Evolutionary conservation across 2,329 filamentous ascomycete genomes (phyloP), one percentile per base, ranked within the genome.

Genomic region (Neophaeococcomyces mojaviensis): DNA sequence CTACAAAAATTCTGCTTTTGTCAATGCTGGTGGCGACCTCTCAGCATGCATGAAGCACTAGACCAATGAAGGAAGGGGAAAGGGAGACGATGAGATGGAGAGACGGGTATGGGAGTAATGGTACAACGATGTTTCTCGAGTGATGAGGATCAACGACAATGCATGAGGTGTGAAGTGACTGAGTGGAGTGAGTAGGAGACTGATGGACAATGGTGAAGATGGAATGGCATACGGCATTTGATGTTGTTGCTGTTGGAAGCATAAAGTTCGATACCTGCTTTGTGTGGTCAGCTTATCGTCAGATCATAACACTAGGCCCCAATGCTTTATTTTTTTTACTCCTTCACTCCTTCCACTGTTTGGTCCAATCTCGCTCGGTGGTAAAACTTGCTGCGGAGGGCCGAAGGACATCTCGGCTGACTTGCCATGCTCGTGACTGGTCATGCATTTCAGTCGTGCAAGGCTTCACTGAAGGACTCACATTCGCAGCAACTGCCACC

Each of bases 101-200:
- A 26, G 18, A 15, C 10, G 16, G 28, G 28, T 33, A 18, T 20
- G 22, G 39, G n/a, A 31, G 19, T 24, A 9, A 43, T 18, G 26
- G 39, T 24, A 22, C 39, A 5, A 20, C 34, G 31, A 15, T 34
- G 15, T 22, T 31, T 18, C 22, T 32, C 3, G 22, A 35, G 30
- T 34, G 30, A 34, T 34, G 16, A 43, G 30, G 39, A 22, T 34
- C 20, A 33, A 34, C 28, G 30, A 33, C 3, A 28, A 19, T 34
- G 18, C 13, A 43, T 28, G 30, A 34, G 39, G 39, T 43, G 39
- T 34, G 37, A 43, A 24, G 28, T 34, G 16, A 43, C n/a, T 22
- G 30, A 33, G 39, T 34, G 5, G 31, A 43, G 39, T 43, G 28
- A 20, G 39, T 20, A 20, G 22, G 20, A 42, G 31, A 43, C 30